Conservation (phyloP, 768 basidiomycete genomes). For the Russula olivacea region DNA sequence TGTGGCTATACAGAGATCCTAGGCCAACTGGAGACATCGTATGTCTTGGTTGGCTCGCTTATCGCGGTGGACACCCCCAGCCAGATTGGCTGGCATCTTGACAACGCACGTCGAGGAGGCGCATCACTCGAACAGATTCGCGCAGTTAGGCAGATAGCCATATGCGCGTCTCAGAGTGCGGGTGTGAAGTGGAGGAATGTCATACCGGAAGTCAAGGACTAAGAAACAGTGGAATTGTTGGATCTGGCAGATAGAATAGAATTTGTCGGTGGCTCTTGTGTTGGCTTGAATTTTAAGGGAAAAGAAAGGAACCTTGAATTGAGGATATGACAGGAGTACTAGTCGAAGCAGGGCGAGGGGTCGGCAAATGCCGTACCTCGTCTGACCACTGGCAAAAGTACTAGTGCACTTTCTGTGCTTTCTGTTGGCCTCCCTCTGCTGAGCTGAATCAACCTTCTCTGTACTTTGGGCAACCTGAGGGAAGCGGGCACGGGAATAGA, state of each 20-base stretch:
- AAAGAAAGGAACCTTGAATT: not conserved
- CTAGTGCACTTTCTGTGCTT: too few relatives aligned
- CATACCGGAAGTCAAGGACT: slow-evolving; percentile 40
- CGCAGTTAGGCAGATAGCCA: slow-evolving; percentile 51
- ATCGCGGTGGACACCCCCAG: slow-evolving; percentile 56
- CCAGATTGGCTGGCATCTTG: slow-evolving; percentile 60
- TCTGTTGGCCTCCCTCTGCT: not conserved
- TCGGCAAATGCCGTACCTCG: slow-evolving; percentile 15
- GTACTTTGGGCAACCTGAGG: not conserved
- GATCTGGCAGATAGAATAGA: too few relatives aligned
- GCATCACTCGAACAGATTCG: slow-evolving; percentile 47
- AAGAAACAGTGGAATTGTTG: not conserved
- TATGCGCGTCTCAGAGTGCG: slow-evolving; percentile 42
- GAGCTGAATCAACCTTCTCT: slow-evolving; percentile 4
- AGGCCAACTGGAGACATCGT: slow-evolving; percentile 51
- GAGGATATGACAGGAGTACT: not conserved
- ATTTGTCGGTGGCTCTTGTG: not conserved
- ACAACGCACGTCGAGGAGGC: slow-evolving; percentile 49
- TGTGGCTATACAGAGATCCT: slow-evolving; percentile 47
- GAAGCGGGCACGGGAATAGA: slow-evolving; percentile 4
- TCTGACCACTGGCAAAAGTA: slow-evolving; percentile 6
- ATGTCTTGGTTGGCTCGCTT: slow-evolving; percentile 53
- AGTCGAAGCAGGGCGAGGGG: not conserved
- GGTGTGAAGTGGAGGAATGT: slow-evolving; percentile 49
- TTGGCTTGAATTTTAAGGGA: not conserved